Percentiles rank a stretch among this genome's conserved stretches.
phyloP scores from a whole-genome alignment of 1,284 basidiomycete genomes.

The Ustilago curta region DNA sequence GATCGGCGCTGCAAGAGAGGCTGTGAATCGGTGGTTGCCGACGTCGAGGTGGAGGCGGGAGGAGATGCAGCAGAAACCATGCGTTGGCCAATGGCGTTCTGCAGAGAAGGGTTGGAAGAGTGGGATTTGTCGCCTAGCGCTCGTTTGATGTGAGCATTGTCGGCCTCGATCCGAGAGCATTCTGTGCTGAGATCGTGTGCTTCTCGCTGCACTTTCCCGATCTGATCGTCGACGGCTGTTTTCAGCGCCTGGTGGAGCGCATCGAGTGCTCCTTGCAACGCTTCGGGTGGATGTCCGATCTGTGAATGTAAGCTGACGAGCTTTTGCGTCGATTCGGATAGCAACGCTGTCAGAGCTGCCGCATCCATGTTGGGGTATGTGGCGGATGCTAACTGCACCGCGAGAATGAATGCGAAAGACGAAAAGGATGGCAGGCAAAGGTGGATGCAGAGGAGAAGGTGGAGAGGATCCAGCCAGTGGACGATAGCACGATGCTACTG shows the following conservation, averaged over 20 bases:
- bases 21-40: constrained; percentile 10
- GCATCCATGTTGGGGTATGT: constrained; percentile 52
- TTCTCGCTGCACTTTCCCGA: constrained; percentile 54
- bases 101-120: constrained; percentile 33
- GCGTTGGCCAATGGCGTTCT: constrained; percentile 46
- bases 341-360: constrained; percentile 53
- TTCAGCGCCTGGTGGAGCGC: constrained; percentile 60
- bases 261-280: constrained; percentile 55
- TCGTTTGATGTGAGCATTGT: constrained; percentile 26
- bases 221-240: constrained; percentile 62
- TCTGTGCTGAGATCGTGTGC: constrained; percentile 50
- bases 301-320: constrained; percentile 56
- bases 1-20: constrained; percentile 51
- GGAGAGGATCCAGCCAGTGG: too few species aligned
- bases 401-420: neutral
- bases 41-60: constrained; percentile 7
- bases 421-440: neutral
- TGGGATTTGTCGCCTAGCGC: constrained; percentile 38
- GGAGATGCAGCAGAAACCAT: constrained; percentile 45
- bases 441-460: neutral
- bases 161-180: constrained; percentile 41
- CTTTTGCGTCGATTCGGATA: constrained; percentile 56
- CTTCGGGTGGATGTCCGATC: constrained; percentile 60
- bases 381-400: constrained; percentile 17
- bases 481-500: too few species aligned